phyloP scores from a whole-genome alignment of 805 yeast genomes.

The Spathaspora arborariae region DNA sequence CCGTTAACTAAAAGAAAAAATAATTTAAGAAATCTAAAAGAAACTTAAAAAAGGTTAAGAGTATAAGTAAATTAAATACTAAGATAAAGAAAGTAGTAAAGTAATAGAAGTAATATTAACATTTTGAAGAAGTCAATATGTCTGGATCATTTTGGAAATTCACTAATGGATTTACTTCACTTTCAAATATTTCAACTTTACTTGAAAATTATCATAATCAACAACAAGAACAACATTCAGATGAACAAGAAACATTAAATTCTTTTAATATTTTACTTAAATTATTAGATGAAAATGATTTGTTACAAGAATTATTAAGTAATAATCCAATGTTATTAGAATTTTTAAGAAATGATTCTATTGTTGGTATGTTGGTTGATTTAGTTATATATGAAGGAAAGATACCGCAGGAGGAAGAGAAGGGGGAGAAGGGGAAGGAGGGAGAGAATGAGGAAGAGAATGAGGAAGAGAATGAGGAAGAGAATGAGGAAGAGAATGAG shows the following conservation, averaged over 20 bases:
- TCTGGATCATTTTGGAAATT: slow-evolving; percentile 48
- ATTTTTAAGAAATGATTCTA: slow-evolving; percentile 36
- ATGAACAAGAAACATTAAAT: slow-evolving; percentile 1
- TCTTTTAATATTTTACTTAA: slow-evolving; percentile 27
- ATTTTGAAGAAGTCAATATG: no score
- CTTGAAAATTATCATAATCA: slow-evolving; percentile 29
- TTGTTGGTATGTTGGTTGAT: slow-evolving; percentile 34
- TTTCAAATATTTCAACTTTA: slow-evolving; percentile 37
- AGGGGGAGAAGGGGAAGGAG: not conserved
- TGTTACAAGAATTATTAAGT: slow-evolving; percentile 39
- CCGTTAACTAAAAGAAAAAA: no score
- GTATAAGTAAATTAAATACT: no score
- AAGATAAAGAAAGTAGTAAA: not conserved
- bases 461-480: no score
- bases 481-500: slow-evolving; percentile 1
- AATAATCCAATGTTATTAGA: slow-evolving; percentile 41
- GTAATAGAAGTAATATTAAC: not conserved
- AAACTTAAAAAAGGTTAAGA: no score
- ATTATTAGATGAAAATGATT: slow-evolving; percentile 40
- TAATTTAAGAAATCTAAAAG: no score
- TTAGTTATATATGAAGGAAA: slow-evolving; percentile 33
- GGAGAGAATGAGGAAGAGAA: slow-evolving; percentile 5
- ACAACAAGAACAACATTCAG: not conserved
- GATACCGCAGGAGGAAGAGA: slow-evolving; percentile 5
- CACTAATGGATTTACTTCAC: slow-evolving; percentile 42